Evolutionary conservation across 352 stramenopile genomes (phyloP), one percentile per base, ranked within the genome.

Genomic region (Globisporangium spiculum): DNA sequence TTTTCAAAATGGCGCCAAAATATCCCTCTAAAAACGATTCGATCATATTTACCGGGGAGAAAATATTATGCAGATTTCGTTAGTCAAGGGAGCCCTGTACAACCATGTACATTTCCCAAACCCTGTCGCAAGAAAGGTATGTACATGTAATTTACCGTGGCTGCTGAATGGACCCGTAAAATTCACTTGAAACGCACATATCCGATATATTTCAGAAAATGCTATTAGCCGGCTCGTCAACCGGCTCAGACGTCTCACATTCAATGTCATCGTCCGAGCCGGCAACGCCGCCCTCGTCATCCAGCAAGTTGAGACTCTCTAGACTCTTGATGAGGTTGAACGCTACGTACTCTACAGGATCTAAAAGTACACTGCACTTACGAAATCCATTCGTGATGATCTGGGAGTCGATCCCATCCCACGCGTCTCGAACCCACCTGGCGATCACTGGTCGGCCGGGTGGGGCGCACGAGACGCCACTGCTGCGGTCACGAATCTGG

Each of bases 171-270:
- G 18, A 53, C 18, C 46, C 46, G 46, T 53, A 53, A 24, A 53
- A 53, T 53, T 53, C 46, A 53, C 26, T 53, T 53, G 46, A 53
- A 53, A 53, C 46, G 26, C 46, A 53, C 32, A 38, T 53, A 53
- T 53, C 46, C 46, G 46, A 53, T 53, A 53, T 53, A 53, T 53
- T 53, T 53, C 46, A 53, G 46, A 14, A 53, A 53, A 53, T 53
- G 46, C 46, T 53, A 53, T 53, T 53, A 53, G 46, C 46, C 16
- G 46, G 46, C 46, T 53, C 46, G 46, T 53, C 16, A 53, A 53
- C 18, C 46, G 46, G 46, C 46, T 53, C 46, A 24, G 46, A 53
- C 46, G 46, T 53, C 46, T 53, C 46, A 53, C 46, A 53, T 53
- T 53, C 46, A 53, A 53, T 53, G 46, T 53, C 46, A 53, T 53